A percentile compares a stretch with the other conserved stretches of the same genome.
Conservation (phyloP, 345 rosid species). For the Eucalyptus pauciflora region DNA sequence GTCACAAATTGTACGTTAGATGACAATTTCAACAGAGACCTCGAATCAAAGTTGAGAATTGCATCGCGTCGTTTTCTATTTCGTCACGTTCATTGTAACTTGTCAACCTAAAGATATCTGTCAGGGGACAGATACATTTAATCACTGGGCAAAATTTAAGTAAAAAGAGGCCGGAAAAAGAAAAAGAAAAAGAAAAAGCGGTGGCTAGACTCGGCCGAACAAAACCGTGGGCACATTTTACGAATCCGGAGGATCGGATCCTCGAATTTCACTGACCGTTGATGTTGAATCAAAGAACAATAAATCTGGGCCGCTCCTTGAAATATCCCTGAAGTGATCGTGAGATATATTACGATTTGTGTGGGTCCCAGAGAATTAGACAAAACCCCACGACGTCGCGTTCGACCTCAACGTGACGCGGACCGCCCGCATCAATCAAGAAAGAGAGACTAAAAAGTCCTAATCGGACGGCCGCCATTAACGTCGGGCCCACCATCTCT, state of each 20-base stretch:
- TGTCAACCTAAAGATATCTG: neutral
- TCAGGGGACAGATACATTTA: neutral
- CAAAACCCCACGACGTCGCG: neutral
- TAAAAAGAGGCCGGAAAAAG: neutral
- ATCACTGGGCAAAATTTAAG: neutral
- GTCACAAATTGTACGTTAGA: neutral
- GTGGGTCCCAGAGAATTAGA: neutral
- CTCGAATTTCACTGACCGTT: neutral
- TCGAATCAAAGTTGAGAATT: neutral
- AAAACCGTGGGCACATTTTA: neutral
- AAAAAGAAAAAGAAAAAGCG: neutral
- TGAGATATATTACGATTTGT: neutral
- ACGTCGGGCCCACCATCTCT: neutral
- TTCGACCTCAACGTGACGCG: neutral
- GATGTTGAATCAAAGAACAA: neutral
- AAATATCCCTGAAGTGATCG: neutral
- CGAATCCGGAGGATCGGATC: neutral
- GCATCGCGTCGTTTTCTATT: neutral
- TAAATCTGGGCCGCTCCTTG: neutral
- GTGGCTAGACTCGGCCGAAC: neutral
- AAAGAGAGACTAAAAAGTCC: neutral
- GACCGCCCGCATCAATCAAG: neutral
- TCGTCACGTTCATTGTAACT: neutral
- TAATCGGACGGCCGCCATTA: neutral
- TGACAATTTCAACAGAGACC: neutral